These are phyloP conservation scores for Rhizoclosmatium sp. DNA, from an alignment of 192 early-diverging fungal species.

Conservation along the genomic window DNA sequence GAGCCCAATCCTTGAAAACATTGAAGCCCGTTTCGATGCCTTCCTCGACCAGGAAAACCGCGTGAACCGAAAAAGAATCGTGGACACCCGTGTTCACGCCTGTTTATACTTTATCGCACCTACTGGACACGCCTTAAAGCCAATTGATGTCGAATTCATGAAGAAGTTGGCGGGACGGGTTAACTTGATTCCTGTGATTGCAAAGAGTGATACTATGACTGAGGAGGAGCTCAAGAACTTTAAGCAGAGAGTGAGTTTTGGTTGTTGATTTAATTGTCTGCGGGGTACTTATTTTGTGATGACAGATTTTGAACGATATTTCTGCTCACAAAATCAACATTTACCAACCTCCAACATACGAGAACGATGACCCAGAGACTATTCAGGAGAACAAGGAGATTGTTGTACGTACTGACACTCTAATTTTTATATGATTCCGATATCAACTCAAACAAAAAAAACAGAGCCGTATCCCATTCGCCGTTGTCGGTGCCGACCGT, in stretches of 20 bases:
- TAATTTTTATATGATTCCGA: not conserved
- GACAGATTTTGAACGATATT: constrained; percentile 92
- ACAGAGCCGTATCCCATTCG: constrained; percentile 65
- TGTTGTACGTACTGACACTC: constrained; percentile 54
- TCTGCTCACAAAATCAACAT: constrained; percentile 90
- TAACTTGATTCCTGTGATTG: constrained; percentile 98
- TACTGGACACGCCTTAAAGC: constrained; percentile 90
- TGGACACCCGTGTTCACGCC: constrained; percentile 86
- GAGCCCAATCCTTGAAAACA: constrained; percentile 91
- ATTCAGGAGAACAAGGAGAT: constrained; percentile 97
- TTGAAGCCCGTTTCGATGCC: constrained; percentile 93
- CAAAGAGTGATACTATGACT: constrained; percentile 98
- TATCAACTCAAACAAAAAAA: not conserved
- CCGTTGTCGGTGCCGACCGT: constrained; percentile 67
- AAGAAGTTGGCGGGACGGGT: constrained; percentile 91
- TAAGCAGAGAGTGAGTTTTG: constrained; percentile 62
- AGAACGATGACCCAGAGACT: constrained; percentile 96
- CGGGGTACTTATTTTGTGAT: not conserved
- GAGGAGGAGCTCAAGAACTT: constrained; percentile 92
- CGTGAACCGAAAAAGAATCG: constrained; percentile 63
- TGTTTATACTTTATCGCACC: constrained; percentile 98
- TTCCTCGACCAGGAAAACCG: constrained; percentile 86
- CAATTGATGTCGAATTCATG: constrained; percentile 98
- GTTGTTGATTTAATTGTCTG: not conserved
- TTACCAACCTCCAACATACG: constrained; percentile 92